phyloP scores from a whole-genome alignment of 2,329 filamentous ascomycete genomes.

The Ophiostoma fasciatum region DNA sequence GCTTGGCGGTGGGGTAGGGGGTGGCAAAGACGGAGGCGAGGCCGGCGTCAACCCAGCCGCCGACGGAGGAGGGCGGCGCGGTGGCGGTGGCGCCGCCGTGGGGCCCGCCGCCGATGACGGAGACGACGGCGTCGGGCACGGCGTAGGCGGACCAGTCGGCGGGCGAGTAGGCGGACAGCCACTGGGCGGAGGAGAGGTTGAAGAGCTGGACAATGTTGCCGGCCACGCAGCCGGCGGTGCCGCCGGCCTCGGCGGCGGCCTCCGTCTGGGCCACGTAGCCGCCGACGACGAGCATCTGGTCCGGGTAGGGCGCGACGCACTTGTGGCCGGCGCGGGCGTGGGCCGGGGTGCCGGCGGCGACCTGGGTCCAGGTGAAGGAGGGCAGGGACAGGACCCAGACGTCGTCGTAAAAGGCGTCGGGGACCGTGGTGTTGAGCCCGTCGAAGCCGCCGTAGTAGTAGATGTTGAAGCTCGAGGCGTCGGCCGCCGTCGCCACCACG shows the following conservation, averaged over 20 bases:
- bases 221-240: conserved; percentile 28
- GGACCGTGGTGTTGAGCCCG: conserved; percentile 24
- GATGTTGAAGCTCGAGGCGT: conserved; percentile 63
- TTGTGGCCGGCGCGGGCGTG: conserved; percentile 57
- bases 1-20: conserved; percentile 39
- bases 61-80: conserved; percentile 41
- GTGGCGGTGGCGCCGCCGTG: conserved; percentile 57
- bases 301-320: conserved; percentile 61
- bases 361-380: conserved; percentile 61
- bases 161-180: conserved; percentile 58
- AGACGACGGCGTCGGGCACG: conserved; percentile 49
- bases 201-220: conserved; percentile 48
- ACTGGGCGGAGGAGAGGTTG: conserved; percentile 54
- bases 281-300: conserved; percentile 67
- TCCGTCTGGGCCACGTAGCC: conserved; percentile 40
- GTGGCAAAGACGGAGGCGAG: conserved; percentile 39
- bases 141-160: conserved; percentile 47
- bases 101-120: conserved; percentile 51
- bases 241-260: conserved; percentile 9
- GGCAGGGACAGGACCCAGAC: conserved; percentile 73
- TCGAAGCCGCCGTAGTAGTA: conserved; percentile 73
- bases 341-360: conserved; percentile 23
- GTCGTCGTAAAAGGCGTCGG: conserved; percentile 38
- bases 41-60: conserved; percentile 31
- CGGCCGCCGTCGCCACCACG: conserved; percentile 55